Conservation (phyloP, 2,329 filamentous ascomycete genomes). For the Sporothrix brunneoviolacea region DNA sequence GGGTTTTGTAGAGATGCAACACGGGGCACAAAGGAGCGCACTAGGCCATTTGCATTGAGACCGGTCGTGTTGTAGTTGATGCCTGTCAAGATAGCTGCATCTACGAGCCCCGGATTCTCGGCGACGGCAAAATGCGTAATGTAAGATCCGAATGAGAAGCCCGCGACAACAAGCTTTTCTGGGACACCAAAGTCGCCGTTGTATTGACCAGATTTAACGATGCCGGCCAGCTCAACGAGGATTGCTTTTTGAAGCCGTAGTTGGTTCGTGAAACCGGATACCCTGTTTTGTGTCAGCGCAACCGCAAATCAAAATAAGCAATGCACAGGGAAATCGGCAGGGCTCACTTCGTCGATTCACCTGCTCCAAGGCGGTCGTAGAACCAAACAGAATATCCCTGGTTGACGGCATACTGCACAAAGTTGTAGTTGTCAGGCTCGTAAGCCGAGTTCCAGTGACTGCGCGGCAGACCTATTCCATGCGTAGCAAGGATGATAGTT, state of each 20-base stretch:
- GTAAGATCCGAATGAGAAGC: slow-evolving; percentile 1
- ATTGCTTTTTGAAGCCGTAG: neutral
- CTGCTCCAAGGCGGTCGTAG: neutral
- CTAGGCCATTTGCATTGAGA: slow-evolving; percentile 1
- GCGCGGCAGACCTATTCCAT: neutral
- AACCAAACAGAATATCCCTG: slow-evolving; percentile 7
- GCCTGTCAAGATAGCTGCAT: neutral
- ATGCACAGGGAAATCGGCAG: no score
- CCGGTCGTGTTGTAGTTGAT: slow-evolving; percentile 3
- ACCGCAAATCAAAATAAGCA: no score
- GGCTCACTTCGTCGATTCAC: neutral
- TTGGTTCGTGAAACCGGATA: neutral
- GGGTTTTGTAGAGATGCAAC: neutral
- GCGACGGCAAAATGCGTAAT: neutral
- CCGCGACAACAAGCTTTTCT: neutral
- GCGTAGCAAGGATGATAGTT: neutral
- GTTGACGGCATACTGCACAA: slow-evolving; percentile 4
- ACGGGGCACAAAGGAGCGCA: neutral
- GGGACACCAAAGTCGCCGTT: neutral
- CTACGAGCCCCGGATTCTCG: neutral
- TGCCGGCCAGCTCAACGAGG: neutral
- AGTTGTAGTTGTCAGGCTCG: slow-evolving; percentile 1
- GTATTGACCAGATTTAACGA: neutral
- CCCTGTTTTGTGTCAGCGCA: no score
- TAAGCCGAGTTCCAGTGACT: neutral